A percentile compares a stretch with the other conserved stretches of the same genome.
phyloP scores from a whole-genome alignment of 257 asterid genomes.

The Forsythia viridissima region DNA sequence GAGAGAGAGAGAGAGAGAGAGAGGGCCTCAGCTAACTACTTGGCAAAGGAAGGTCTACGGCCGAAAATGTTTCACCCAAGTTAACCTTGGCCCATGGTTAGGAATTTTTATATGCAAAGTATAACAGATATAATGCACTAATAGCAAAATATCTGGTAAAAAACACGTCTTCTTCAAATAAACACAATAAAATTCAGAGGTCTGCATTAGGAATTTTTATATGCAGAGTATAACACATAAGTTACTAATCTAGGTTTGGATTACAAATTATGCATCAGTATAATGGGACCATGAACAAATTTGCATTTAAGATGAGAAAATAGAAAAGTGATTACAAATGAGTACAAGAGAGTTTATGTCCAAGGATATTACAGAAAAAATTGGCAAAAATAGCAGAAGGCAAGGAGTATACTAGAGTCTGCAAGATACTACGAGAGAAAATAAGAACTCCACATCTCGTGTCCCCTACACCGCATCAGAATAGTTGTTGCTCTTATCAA shows the following conservation, averaged over 20 bases:
- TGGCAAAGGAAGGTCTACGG: not conserved
- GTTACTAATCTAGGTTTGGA: constrained; percentile 1
- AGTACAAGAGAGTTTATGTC: not conserved
- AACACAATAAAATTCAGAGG: not conserved
- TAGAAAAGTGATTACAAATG: not conserved
- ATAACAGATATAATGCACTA: no score
- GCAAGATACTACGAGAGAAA: constrained; percentile 50
- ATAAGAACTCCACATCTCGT: not conserved
- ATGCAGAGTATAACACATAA: not conserved
- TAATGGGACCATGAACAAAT: not conserved
- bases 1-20: not conserved
- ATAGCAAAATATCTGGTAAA: no score
- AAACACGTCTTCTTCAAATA: not conserved
- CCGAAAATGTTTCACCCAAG: not conserved
- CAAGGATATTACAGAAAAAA: not conserved
- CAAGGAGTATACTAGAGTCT: constrained; percentile 73
- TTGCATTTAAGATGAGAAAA: not conserved
- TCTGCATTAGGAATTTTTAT: not conserved
- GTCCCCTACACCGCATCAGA: not conserved
- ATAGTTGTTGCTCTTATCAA: constrained; percentile 9
- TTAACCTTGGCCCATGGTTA: not conserved
- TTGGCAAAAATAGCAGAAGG: constrained; percentile 12
- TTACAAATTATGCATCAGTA: not conserved
- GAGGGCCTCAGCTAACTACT: not conserved
- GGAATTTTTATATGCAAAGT: no score